Evolutionary conservation across 306 rosid species (phyloP).

Genomic region (Argentina anserina): DNA sequence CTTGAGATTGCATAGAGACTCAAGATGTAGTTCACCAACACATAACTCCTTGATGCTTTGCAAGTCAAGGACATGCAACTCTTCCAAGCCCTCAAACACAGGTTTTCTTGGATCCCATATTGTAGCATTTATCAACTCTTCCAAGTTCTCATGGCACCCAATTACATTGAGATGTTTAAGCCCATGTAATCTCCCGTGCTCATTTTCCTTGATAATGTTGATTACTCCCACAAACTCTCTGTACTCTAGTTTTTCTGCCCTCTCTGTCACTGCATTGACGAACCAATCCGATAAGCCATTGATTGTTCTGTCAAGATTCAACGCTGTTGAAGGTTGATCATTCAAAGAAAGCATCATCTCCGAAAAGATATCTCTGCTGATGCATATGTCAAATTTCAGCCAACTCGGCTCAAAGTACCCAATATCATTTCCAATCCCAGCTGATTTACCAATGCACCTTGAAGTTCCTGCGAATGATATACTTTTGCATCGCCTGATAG

Average conservation of each 20-base stretch:
- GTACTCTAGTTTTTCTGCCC: conserved; percentile 7
- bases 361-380: neutral
- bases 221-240: neutral
- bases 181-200: neutral
- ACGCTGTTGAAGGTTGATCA: neutral
- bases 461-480: neutral
- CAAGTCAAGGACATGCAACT: neutral
- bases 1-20: conserved; percentile 9
- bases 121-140: neutral
- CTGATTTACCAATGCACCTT: neutral
- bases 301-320: neutral
- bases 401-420: neutral
- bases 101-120: neutral
- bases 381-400: neutral
- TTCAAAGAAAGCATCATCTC: neutral
- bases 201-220: neutral
- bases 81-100: conserved; percentile 4
- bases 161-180: neutral
- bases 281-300: conserved; percentile 1
- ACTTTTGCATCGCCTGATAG: too few species aligned
- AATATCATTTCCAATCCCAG: neutral
- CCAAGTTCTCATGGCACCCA: neutral
- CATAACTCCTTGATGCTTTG: neutral
- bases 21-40: neutral
- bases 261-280: neutral